Percentiles rank a stretch among this genome's conserved stretches.
Evolutionary conservation across 192 early-diverging fungal species (phyloP).

Genomic region (Umbelopsis sp.): DNA sequence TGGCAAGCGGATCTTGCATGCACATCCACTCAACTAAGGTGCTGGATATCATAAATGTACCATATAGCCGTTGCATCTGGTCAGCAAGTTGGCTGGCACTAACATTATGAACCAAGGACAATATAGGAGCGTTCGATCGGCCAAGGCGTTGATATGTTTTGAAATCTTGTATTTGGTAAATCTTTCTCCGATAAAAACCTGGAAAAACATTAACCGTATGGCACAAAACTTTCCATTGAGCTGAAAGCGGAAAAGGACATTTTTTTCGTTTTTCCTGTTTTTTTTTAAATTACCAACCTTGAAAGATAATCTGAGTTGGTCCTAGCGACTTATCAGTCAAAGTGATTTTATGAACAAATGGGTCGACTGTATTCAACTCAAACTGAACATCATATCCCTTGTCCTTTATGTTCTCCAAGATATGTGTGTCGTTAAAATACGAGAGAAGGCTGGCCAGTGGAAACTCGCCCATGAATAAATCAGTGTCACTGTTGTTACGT

Average conservation of each 20-base stretch:
- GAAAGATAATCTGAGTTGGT: not conserved
- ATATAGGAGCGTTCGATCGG: not conserved
- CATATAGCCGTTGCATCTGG: not conserved
- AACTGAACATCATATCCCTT: slow-evolving; percentile 5
- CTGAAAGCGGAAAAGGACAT: not conserved
- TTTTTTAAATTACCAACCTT: not conserved
- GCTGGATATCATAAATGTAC: not conserved
- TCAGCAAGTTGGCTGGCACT: not conserved
- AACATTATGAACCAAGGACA: not conserved
- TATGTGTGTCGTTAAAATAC: not conserved
- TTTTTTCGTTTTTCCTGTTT: not conserved
- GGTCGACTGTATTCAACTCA: not conserved
- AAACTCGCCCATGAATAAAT: not conserved
- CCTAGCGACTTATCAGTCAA: not conserved
- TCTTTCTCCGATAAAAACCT: slow-evolving; percentile 17
- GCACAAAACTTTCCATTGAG: not conserved
- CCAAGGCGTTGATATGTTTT: slow-evolving; percentile 15
- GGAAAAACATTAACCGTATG: not conserved
- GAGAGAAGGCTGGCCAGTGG: not conserved
- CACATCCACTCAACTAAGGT: slow-evolving; percentile 21
- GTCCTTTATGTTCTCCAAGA: not conserved
- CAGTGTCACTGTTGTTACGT: slow-evolving; percentile 1
- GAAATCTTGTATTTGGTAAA: slow-evolving; percentile 7
- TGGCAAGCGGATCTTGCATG: slow-evolving; percentile 11
- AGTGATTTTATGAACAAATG: slow-evolving; percentile 9